phyloP scores from a whole-genome alignment of 2,329 filamentous ascomycete genomes.

The Trichophaea hybrida region DNA sequence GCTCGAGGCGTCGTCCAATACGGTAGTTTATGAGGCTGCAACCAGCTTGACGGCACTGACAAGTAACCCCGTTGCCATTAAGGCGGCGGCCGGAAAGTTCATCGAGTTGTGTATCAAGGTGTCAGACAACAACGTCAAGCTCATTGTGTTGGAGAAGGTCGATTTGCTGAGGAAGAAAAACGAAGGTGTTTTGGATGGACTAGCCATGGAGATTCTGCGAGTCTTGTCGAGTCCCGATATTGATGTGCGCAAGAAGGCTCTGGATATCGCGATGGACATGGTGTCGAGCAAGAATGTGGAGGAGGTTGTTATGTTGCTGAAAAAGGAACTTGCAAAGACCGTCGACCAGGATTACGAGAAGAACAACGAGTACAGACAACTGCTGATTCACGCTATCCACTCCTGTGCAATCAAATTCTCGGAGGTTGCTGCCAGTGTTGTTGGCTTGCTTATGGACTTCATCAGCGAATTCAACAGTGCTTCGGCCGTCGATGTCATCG shows the following conservation, averaged over 20 bases:
- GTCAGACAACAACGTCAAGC: constrained; percentile 96
- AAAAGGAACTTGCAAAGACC: constrained; percentile 95
- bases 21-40: constrained; percentile 93
- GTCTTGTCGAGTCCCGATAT: constrained; percentile 80
- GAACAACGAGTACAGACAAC: constrained; percentile 84
- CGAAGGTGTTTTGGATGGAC: constrained; percentile 78
- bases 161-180: constrained; percentile 76
- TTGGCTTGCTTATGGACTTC: constrained; percentile 96
- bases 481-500: constrained; percentile 92
- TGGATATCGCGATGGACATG: constrained; percentile 88
- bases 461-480: constrained; percentile 97
- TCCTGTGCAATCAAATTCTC: constrained; percentile 99
- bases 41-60: constrained; percentile 88
- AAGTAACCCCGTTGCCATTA: constrained; percentile 92
- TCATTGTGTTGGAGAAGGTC: constrained; percentile 91
- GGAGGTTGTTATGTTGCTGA: constrained; percentile 86
- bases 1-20: constrained; percentile 80
- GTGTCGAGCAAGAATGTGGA: constrained; percentile 98
- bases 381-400: constrained; percentile 93
- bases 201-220: constrained; percentile 92
- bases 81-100: constrained; percentile 83
- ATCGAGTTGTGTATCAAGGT: constrained; percentile 96
- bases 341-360: constrained; percentile 98
- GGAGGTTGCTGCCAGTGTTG: constrained; percentile 90
- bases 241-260: constrained; percentile 82